Base-by-base conservation (phyloP, 495 filamentous ascomycete genomes). In the Neurospora tetrasperma region DNA sequence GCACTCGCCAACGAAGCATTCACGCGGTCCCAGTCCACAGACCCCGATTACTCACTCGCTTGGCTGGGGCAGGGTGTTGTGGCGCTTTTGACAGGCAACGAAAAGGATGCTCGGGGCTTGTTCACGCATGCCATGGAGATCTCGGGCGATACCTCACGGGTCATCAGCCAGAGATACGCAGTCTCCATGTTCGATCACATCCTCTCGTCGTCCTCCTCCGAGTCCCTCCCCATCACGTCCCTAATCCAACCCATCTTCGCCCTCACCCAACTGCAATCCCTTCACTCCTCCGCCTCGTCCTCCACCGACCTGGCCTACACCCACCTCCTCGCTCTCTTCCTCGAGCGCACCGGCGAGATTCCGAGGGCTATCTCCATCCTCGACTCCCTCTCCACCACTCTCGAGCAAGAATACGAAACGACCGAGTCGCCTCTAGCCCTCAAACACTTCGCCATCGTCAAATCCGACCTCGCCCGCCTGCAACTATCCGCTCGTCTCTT, bases 101-200 rank as follows among this genome's bases (percentile, higher is more conserved):
- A 79, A 1, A 87, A 87, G 73, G 93, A 98, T 80, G 94, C 96
- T 3, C 86, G 91, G 16, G 87, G 88, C 41, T 86, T 98, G 12
- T 98, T 97, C 78, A 93, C 92, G n/a, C 96, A 99, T 82, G 94
- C 95, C 5, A 94, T 96, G 83, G 96, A 97, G 74, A 97, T 99
- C 71, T 88, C 93, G 0, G 90, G 91, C 66, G 90, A 92, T 3
- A 90, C 92, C 5, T 89, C 90, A 5, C 80, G 87, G 10, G 79
- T 94, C 23, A 85, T 90, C 7, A 92, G 93, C 81, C 87, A 89
- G 48, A 91, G 92, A 79, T 98, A 94, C 76, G 84, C 92, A 0
- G 83, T 89, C 8, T 92, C 91, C 18, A 83, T 90, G 12, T 98
- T 98, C 76, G 95, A 97, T 78, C 83, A 92, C 76, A 84, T 96